Conservation (phyloP, 306 rosid genomes). For the Clitoria ternatea region DNA sequence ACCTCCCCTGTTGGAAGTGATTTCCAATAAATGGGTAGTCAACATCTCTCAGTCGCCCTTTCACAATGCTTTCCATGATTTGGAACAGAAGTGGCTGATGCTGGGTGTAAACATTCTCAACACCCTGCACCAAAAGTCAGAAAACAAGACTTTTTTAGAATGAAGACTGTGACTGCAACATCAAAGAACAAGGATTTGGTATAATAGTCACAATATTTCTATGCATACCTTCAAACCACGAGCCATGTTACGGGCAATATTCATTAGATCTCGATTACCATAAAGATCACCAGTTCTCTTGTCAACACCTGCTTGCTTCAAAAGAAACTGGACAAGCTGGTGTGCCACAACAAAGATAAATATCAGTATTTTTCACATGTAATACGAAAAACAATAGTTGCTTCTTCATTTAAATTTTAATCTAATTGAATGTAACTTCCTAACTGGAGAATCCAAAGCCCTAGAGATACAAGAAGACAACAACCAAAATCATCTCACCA, state of each 20-base stretch:
- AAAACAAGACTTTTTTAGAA: constrained; percentile 18
- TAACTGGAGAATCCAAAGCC: constrained; percentile 18
- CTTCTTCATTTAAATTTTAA: background rate
- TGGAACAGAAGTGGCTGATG: constrained; percentile 89
- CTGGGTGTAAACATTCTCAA: constrained; percentile 92
- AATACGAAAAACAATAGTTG: constrained; percentile 1
- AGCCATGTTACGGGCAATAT: constrained; percentile 98
- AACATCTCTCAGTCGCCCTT: constrained; percentile 89
- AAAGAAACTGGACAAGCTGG: constrained; percentile 95
- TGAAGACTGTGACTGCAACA: constrained; percentile 8
- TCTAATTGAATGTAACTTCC: constrained; percentile 1
- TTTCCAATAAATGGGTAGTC: constrained; percentile 88
- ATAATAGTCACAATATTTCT: constrained; percentile 16
- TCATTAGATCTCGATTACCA: constrained; percentile 86
- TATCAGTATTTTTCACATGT: constrained; percentile 24
- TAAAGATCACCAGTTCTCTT: constrained; percentile 85
- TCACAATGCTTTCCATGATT: constrained; percentile 85
- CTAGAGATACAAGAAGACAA: background rate
- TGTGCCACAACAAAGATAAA: constrained; percentile 36
- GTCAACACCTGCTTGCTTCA: constrained; percentile 97
- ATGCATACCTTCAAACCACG: constrained; percentile 85
- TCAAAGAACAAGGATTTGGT: constrained; percentile 14
- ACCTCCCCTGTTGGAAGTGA: constrained; percentile 98
- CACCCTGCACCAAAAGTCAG: constrained; percentile 55
- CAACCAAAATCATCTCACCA: background rate